Evolutionary conservation across 306 rosid genomes (phyloP).

Genomic region (Abrus precatorius): DNA sequence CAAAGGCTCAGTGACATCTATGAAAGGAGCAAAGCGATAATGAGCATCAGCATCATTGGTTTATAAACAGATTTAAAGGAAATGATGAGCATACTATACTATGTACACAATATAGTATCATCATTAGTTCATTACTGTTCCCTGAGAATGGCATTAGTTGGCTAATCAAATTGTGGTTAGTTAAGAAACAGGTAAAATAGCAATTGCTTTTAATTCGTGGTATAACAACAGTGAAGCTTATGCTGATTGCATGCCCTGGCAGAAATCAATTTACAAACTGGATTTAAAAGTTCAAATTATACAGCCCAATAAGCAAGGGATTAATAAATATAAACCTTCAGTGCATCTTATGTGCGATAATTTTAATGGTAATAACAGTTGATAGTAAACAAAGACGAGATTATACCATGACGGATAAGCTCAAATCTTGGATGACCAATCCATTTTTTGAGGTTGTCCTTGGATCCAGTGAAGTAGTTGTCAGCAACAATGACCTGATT

Average conservation of each 20-base stretch:
- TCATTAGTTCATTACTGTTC: constrained; percentile 8
- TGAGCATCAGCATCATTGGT: constrained; percentile 31
- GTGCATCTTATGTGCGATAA: neutral
- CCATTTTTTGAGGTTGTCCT: constrained; percentile 93
- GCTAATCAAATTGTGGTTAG: constrained; percentile 20
- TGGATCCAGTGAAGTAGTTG: constrained; percentile 94
- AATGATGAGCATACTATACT: constrained; percentile 1
- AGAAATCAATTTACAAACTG: constrained; percentile 30
- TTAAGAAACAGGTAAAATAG: constrained; percentile 33
- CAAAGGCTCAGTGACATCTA: constrained; percentile 92
- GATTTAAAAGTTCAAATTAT: constrained; percentile 22
- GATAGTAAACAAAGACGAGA: constrained; percentile 31
- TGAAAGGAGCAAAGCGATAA: constrained; percentile 34
- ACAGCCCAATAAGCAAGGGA: neutral
- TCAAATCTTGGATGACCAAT: constrained; percentile 97
- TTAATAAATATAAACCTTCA: neutral
- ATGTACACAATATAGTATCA: constrained; percentile 29
- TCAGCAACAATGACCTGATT: constrained; percentile 90
- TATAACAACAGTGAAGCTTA: constrained; percentile 29
- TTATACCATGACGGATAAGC: constrained; percentile 94
- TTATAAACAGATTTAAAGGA: constrained; percentile 31
- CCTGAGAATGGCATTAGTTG: constrained; percentile 1
- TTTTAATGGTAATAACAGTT: constrained; percentile 11
- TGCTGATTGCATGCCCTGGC: neutral
- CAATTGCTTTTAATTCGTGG: constrained; percentile 11